Base-by-base conservation (phyloP, 176 grass and related monocot genomes). In the Carex myosuroides region DNA sequence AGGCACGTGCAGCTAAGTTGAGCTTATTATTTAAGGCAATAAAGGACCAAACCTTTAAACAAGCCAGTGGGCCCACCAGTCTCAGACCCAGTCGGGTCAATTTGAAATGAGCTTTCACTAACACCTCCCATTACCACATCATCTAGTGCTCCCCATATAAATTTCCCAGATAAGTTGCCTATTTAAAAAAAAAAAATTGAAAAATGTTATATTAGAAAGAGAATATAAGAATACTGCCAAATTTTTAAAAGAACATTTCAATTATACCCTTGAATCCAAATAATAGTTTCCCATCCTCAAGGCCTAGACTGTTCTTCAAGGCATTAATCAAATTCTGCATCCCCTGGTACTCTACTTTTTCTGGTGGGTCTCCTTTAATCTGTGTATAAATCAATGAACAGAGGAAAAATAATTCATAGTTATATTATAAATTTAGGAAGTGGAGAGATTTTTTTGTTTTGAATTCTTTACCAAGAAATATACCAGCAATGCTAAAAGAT, bases 91-190 rank as follows among this genome's bases (percentile, higher is more conserved):
- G 89, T 89, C 79, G 93, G 88, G 68, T 89, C 83, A 54, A 98
- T 92, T 79, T 98, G 92, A 73, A 98, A 95, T 70, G 72, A 57
- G 57, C 96, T 95, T 90, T 93, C 93, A 89, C 96, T 98, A 83
- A 98, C 93, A 86, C 93, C 96, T 80, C 96, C 93, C 93, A 98
- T 98, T 75, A 98, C 96, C 53, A 98, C 91, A 80, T 98, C 93
- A 81, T 98, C 96, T 85, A 98, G 85, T 67, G 96, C 86, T 75
- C 96, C 96, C 93, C 96, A 98, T 22, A 92, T 88, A 55, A 90
- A 63, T 13, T 91, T 87, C 29, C 89, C 90, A 80, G 71, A 90
- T 81, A 90, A 69, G 85, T 93, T 95, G 17, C 88, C 96, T 95
- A 78, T 64, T 66, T 67, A 37, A 6, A 2, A 52, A 76, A 76